Base-by-base conservation (phyloP, 1,139 yeast species). In the Diutina ranongensis region DNA sequence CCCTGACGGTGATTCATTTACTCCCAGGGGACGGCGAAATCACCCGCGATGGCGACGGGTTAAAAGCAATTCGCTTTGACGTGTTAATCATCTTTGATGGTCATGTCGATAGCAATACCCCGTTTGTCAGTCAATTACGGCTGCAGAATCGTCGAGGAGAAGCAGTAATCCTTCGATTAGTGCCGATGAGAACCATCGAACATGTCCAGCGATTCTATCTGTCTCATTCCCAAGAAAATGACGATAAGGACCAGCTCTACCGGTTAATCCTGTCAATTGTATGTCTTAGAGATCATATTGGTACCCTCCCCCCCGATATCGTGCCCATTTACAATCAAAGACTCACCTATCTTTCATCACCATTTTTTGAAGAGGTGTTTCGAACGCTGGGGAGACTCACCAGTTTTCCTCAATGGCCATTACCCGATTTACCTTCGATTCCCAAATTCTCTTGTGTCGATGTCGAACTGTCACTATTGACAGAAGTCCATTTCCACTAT, bases 191-290 rank as follows among this genome's bases (percentile, higher is more conserved):
- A 56, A 82, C 95, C 2, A 79, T 87, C 31, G 97, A 89, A 54
- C 97, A 89, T 56, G 77, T 82, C 50, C 76, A 60, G 52, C 54
- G 62, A 35, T 22, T n/a, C 7, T 32, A 31, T 21, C 13, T 8
- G 3, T 63, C 55, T 48, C 66, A 69, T 47, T 25, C 9, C 10
- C 28, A 25, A 25, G 57, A 47, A 13, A 56, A 55, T 31, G 55
- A 57, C 21, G 63, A 70, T 10, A 61, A 65, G 20, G 69, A 72
- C 22, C 76, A 77, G 54, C 63, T 85, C 46, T 82, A 78, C 52
- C 77, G 76, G 44, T 76, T 84, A 18, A 79, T 89, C 1, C 86
- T 95, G 0, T 87, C 95, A 1, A 74, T 84, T 15, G 96, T 88
- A 3, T 87, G 89, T 42, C 63, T 87, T 46, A 67, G 96, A 54